Evolutionary conservation across 1,284 basidiomycete genomes (phyloP).

Genomic region (Irpex lacteus): DNA sequence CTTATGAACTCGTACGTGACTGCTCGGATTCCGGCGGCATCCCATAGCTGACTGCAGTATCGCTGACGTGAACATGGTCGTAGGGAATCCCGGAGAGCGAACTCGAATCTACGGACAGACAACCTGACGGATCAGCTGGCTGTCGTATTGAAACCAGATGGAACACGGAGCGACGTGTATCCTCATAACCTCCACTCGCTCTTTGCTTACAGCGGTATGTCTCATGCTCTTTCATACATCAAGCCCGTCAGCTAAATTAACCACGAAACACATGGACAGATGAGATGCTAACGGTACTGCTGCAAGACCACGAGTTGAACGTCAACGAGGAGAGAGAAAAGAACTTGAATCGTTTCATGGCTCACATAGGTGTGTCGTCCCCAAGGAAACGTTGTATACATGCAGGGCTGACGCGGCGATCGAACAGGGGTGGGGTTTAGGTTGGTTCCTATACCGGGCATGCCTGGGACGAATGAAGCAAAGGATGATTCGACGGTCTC

Average conservation of each 20-base stretch:
- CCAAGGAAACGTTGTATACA: not conserved
- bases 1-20: slow-evolving; percentile 49
- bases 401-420: not conserved
- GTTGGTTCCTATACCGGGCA: slow-evolving; percentile 13
- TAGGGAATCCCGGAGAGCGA: slow-evolving; percentile 49
- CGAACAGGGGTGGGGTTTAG: slow-evolving; percentile 15
- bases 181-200: slow-evolving; percentile 48
- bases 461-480: slow-evolving; percentile 7
- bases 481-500: slow-evolving; percentile 6
- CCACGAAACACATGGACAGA: slow-evolving; percentile 26
- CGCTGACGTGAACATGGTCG: not conserved
- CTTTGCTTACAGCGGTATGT: slow-evolving; percentile 49
- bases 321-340: slow-evolving; percentile 37
- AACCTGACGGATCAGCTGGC: slow-evolving; percentile 43
- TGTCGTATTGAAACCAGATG: slow-evolving; percentile 44
- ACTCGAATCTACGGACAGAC: slow-evolving; percentile 39
- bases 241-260: slow-evolving; percentile 3
- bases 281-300: slow-evolving; percentile 34
- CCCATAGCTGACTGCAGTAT: not conserved
- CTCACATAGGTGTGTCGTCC: slow-evolving; percentile 44
- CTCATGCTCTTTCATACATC: not conserved
- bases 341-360: slow-evolving; percentile 53
- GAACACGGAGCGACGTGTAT: slow-evolving; percentile 42
- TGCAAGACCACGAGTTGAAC: slow-evolving; percentile 45
- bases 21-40: too few relatives aligned